Evolutionary conservation across 176 grass and related monocot species (phyloP).

Genomic region (Paspalum notatum): DNA sequence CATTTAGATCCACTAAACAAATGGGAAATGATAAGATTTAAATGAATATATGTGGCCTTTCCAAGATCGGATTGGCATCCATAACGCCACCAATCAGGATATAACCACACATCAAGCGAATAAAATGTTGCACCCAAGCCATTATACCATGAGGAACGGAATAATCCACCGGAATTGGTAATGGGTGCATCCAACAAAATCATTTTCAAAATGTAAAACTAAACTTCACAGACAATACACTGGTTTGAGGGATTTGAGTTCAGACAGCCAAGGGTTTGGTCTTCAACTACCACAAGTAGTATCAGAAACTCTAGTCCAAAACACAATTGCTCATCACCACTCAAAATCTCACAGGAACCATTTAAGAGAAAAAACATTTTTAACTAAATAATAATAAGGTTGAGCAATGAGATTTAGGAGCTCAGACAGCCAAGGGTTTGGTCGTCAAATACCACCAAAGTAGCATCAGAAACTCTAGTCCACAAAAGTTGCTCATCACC

Average conservation of each 20-base stretch:
- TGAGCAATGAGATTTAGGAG: not conserved
- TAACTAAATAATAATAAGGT: too few species aligned
- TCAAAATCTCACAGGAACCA: not conserved
- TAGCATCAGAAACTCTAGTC: constrained; percentile 81
- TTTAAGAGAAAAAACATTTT: too few species aligned
- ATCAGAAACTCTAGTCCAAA: constrained; percentile 48
- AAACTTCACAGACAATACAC: not conserved
- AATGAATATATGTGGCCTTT: constrained; percentile 61
- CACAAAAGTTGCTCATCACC: constrained; percentile 61
- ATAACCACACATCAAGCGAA: constrained; percentile 55
- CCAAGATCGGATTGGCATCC: constrained; percentile 58
- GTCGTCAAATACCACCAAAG: constrained; percentile 53
- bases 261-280: constrained; percentile 48
- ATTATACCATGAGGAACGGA: constrained; percentile 64
- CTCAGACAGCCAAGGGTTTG: constrained; percentile 78
- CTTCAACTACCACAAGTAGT: constrained; percentile 35
- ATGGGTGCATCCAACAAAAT: constrained; percentile 38
- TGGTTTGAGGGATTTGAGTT: constrained; percentile 28
- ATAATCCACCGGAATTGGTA: constrained; percentile 66
- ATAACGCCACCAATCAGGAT: constrained; percentile 74
- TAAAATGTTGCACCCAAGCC: constrained; percentile 59
- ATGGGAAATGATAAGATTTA: not conserved
- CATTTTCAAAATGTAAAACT: not conserved
- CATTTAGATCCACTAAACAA: constrained; percentile 49
- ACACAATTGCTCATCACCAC: constrained; percentile 32